Evolutionary conservation across 2,329 filamentous ascomycete species (phyloP).

Genomic region (Fusarium pseudograminearum): DNA sequence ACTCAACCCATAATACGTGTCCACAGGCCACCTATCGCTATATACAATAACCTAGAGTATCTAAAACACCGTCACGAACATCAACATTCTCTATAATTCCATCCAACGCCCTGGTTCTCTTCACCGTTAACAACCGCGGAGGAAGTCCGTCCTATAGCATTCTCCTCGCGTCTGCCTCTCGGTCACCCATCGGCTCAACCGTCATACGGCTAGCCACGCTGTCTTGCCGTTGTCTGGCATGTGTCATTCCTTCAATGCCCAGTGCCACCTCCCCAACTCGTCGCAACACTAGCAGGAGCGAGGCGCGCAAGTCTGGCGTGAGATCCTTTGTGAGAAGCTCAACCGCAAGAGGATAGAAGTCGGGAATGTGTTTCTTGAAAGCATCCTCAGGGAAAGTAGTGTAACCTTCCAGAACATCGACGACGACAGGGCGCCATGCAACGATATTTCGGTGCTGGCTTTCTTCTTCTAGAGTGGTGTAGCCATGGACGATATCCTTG

Average conservation of each 20-base stretch:
- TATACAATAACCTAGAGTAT: conserved; percentile 28
- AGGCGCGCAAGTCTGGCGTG: conserved; percentile 79
- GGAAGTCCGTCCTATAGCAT: conserved; percentile 49
- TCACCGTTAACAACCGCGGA: conserved; percentile 22
- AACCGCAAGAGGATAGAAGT: conserved; percentile 88
- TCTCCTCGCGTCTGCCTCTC: conserved; percentile 52
- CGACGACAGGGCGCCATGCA: conserved; percentile 96
- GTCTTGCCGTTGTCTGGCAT: conserved; percentile 53
- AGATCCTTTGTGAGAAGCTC: conserved; percentile 87
- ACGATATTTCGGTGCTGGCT: conserved; percentile 97
- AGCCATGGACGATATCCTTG: conserved; percentile 90
- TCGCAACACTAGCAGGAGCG: conserved; percentile 81
- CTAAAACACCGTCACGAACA: conserved; percentile 43
- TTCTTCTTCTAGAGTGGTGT: conserved; percentile 90
- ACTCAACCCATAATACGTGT: conserved; percentile 43
- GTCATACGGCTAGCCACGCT: conserved; percentile 55
- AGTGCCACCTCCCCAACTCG: conserved; percentile 84
- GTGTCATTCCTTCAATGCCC: conserved; percentile 65
- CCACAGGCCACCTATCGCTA: conserved; percentile 28
- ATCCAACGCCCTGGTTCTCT: conserved; percentile 48
- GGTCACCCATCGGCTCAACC: conserved; percentile 47
- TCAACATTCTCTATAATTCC: conserved; percentile 47
- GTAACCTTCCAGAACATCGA: conserved; percentile 95
- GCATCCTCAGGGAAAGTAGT: conserved; percentile 82
- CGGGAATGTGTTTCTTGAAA: conserved; percentile 81